Conservation (phyloP, 129 eudicot genomes). For the sunflower (Helianthus annuus) region HanXRQr2.0-SUNRISE NC_035440.2:14192627-14193126, state of each 20-base stretch:
- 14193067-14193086: background rate
- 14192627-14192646: no score
- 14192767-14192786: no score
- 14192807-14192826: no score
- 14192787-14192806: no score
- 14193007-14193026: conserved; percentile 67
- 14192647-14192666: no score
- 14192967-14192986: conserved; percentile 69
- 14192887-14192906: conserved; percentile 61
- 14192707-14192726: no score
- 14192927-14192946: conserved; percentile 71
- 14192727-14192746: no score
- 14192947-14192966: conserved; percentile 65
- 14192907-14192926: conserved; percentile 95
- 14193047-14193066: conserved; percentile 99
- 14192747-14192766: no score
- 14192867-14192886: background rate
- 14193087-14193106: background rate
- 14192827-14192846: no score
- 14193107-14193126: background rate
- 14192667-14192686: no score
- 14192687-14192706: no score
- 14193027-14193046: conserved; percentile 79
- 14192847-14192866: background rate
- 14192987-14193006: conserved; percentile 49